Evolutionary conservation across 257 asterid species (phyloP), one percentile per base, ranked within the genome.

Genomic region (Lavandula angustifolia): DNA sequence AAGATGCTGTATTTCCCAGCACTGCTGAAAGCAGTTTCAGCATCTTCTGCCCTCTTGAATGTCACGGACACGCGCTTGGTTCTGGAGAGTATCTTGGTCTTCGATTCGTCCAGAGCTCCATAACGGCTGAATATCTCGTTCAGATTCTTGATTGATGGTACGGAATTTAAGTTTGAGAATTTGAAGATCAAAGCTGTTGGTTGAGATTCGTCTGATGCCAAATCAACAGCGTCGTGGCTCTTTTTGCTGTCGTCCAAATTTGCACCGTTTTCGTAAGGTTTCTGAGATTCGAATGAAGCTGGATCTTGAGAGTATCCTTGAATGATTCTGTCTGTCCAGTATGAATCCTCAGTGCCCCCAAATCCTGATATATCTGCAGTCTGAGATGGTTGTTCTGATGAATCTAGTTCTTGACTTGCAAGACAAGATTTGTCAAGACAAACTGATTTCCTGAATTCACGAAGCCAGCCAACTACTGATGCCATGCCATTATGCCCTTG

Each of bases 21-120:
- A 49, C 83, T 79, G 79, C 92, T 87, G 65, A 79, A 87, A 60
- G 96, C 96, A 74, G 79, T 72, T 43, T 85, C 92, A 13, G 95
- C 97, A 60, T 87, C 89, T 0, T 66, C 67, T 1, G 71, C 67
- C 65, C 75, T 85, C 84, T 72, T 80, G 76, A 87, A 91, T 22
- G 85, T 73, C 60, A 91, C 84, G 71, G 74, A 84, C 5, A 74
- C 91, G 0, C 86, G 78, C 65, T 81, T 91, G 82, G 85, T 81
- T 76, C 84, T 85, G 73, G 56, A 68, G 9, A 81, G 50, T 38
- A 85, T 74, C 62, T 75, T 46, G 31, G 92, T 87, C 66, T 67
- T 69, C 0, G 87, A 82, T 78, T 82, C 96, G 12, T 65, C 43
- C 75, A 91, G 56, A 55, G 86, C 82, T 18, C 96, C 96, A 41